Conservation (phyloP, 1,139 yeast genomes). For the Suhomyces taliae region DNA sequence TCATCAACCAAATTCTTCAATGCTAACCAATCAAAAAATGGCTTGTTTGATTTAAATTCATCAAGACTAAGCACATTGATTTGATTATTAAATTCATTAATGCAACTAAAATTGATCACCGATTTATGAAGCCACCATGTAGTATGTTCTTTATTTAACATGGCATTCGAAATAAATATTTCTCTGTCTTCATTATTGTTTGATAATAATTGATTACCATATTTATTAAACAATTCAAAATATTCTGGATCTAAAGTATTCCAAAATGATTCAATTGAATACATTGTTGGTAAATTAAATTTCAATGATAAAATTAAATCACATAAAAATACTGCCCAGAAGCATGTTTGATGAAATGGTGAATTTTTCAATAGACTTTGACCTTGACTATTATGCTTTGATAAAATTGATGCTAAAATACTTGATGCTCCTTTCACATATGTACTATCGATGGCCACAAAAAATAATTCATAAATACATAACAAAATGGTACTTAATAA, state of each 20-base stretch:
- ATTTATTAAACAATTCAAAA: slow-evolving; percentile 23
- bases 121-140: slow-evolving; percentile 43
- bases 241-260: slow-evolving; percentile 31
- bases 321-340: slow-evolving; percentile 38
- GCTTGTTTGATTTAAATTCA: slow-evolving; percentile 24
- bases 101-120: slow-evolving; percentile 27
- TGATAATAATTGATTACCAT: slow-evolving; percentile 7
- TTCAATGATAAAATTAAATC: slow-evolving; percentile 38
- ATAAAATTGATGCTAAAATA: slow-evolving; percentile 29
- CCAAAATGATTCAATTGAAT: slow-evolving; percentile 34
- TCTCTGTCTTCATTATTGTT: slow-evolving; percentile 6
- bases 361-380: slow-evolving; percentile 26
- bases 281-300: slow-evolving; percentile 31
- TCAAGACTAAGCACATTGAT: slow-evolving; percentile 26
- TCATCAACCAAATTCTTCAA: slow-evolving; percentile 28
- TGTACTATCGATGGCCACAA: slow-evolving; percentile 37
- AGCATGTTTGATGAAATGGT: slow-evolving; percentile 34
- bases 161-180: slow-evolving; percentile 3
- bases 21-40: slow-evolving; percentile 29
- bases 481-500: slow-evolving; percentile 38
- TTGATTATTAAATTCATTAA: slow-evolving; percentile 31
- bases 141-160: slow-evolving; percentile 13
- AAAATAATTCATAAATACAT: slow-evolving; percentile 40
- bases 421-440: slow-evolving; percentile 39
- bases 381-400: slow-evolving; percentile 17